These are phyloP conservation scores for Melanomma pulvis-pyrius DNA, from an alignment of 495 filamentous ascomycete genomes.

Conservation along the genomic window DNA sequence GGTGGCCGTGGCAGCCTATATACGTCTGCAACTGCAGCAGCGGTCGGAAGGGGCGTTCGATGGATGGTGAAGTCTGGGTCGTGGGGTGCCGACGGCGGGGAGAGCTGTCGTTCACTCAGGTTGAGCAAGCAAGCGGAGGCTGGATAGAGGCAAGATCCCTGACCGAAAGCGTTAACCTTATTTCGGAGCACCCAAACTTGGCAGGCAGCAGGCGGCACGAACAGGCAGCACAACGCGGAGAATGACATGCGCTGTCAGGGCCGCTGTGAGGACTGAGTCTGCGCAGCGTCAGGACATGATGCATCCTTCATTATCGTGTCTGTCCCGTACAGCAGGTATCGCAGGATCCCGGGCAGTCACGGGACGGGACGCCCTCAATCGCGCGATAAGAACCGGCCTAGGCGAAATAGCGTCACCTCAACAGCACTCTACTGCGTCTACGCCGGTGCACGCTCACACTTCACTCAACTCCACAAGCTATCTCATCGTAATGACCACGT, in stretches of 20 bases:
- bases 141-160: conserved; percentile 20
- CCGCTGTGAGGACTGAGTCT: not conserved
- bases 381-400: conserved; percentile 4
- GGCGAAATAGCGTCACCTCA: not conserved
- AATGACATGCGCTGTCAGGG: too few relatives aligned
- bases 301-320: not conserved
- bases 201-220: conserved; percentile 1
- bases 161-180: conserved; percentile 22
- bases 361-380: not conserved
- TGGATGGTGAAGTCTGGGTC: not conserved
- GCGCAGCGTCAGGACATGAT: not conserved
- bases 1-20: not conserved
- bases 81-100: not conserved
- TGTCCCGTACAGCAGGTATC: not conserved
- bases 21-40: not conserved
- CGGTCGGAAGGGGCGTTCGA: not conserved
- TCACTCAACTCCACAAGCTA: not conserved
- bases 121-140: conserved; percentile 1
- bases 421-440: not conserved
- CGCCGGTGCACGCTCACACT: not conserved
- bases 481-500: not conserved
- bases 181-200: conserved; percentile 16
- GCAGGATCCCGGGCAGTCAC: not conserved
- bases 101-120: not conserved
- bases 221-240: conserved; percentile 7